These are phyloP conservation scores for Pichia sp. DNA, from an alignment of 1,139 yeast species.

Conservation along the genomic window DNA sequence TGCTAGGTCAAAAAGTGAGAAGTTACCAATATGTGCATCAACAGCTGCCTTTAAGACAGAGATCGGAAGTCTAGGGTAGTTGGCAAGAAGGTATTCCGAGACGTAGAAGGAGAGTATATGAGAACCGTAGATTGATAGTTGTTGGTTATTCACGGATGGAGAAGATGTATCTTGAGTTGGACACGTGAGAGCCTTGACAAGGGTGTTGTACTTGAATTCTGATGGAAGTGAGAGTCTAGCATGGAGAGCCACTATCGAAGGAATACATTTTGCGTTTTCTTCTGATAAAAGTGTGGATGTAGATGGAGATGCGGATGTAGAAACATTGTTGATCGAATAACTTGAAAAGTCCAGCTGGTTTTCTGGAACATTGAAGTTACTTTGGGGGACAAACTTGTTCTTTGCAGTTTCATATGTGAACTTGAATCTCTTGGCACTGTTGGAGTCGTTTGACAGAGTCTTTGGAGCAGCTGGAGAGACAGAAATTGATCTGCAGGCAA, in stretches of 20 bases:
- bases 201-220: slow-evolving; percentile 51
- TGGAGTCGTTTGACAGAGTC: not conserved
- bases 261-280: slow-evolving; percentile 46
- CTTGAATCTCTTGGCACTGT: slow-evolving; percentile 11
- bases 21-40: slow-evolving; percentile 62
- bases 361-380: slow-evolving; percentile 16
- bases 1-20: slow-evolving; percentile 59
- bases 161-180: slow-evolving; percentile 12
- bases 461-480: slow-evolving; percentile 9
- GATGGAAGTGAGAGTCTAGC: slow-evolving; percentile 59
- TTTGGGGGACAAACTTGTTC: slow-evolving; percentile 12
- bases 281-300: slow-evolving; percentile 33
- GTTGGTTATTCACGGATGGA: slow-evolving; percentile 55
- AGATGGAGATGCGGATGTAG: slow-evolving; percentile 10
- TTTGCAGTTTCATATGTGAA: slow-evolving; percentile 24
- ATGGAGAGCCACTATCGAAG: slow-evolving; percentile 74
- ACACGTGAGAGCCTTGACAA: slow-evolving; percentile 75
- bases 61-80: slow-evolving; percentile 86
- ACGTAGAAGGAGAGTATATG: slow-evolving; percentile 69
- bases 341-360: slow-evolving; percentile 20
- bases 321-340: slow-evolving; percentile 17
- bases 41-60: slow-evolving; percentile 68
- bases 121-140: slow-evolving; percentile 77
- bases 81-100: slow-evolving; percentile 62
- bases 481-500: slow-evolving; percentile 15